phyloP scores from a whole-genome alignment of 257 asterid species.

The Apocynum venetum region DNA sequence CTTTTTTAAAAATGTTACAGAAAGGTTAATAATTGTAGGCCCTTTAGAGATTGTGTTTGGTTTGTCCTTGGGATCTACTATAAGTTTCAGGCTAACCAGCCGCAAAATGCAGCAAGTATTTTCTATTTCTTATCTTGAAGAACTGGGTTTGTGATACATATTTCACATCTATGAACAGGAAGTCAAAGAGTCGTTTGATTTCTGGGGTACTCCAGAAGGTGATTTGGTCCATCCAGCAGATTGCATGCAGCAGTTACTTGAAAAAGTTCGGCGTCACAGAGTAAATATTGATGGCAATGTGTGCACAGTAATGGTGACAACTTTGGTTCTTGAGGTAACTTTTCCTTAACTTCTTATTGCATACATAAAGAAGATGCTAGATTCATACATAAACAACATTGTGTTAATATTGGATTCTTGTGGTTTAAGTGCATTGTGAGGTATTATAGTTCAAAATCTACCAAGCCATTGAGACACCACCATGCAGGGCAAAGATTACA shows the following conservation, averaged over 20 bases:
- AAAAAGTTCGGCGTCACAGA: conserved; percentile 81
- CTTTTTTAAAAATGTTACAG: neutral
- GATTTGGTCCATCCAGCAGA: conserved; percentile 88
- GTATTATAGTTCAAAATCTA: neutral
- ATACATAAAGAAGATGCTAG: neutral
- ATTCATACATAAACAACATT: neutral
- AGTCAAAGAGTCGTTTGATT: conserved; percentile 73
- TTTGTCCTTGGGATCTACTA: neutral
- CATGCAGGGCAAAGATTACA: neutral
- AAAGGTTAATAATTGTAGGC: neutral
- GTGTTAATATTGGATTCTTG: neutral
- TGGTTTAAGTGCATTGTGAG: neutral
- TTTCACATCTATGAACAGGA: conserved; percentile 44
- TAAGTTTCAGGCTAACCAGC: neutral
- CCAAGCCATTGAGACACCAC: neutral
- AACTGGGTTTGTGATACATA: neutral
- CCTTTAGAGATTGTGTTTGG: neutral
- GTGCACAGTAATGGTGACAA: conserved; percentile 91
- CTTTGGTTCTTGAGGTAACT: conserved; percentile 87
- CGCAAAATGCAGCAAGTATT: neutral
- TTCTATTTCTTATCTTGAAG: neutral
- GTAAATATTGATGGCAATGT: conserved; percentile 98
- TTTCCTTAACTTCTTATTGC: neutral
- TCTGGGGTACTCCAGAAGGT: conserved; percentile 92
- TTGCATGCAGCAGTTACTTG: conserved; percentile 86